A percentile compares a stretch with the other conserved stretches of the same genome.
Conservation (phyloP, 169 alveolate genomes). For the Eimeria falciformis region DNA sequence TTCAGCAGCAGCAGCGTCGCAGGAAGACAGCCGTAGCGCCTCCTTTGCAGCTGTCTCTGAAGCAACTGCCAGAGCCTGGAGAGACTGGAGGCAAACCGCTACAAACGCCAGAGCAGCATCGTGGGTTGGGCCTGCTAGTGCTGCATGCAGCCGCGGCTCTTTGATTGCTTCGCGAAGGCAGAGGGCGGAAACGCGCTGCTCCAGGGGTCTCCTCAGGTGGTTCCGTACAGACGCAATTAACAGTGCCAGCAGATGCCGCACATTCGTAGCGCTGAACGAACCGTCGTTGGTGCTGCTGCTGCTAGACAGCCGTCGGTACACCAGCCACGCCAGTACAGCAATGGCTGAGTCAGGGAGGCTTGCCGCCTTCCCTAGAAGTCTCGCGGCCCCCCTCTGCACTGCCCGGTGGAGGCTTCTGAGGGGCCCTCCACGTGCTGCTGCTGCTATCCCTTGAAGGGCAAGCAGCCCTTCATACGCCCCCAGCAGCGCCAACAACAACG, state of each 20-base stretch:
- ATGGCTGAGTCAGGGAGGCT: slow-evolving; percentile 1
- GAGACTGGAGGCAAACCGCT: slow-evolving; percentile 36
- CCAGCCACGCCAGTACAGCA: slow-evolving; percentile 43
- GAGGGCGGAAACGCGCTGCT: slow-evolving; percentile 44
- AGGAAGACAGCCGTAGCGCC: neutral
- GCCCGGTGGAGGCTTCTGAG: neutral
- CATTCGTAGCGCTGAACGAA: slow-evolving; percentile 36
- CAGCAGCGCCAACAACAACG: neutral
- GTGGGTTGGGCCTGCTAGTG: neutral
- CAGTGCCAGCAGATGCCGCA: slow-evolving; percentile 51
- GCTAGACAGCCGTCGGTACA: slow-evolving; percentile 55
- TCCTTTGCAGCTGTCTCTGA: neutral
- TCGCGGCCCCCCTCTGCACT: slow-evolving; percentile 52
- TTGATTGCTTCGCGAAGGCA: slow-evolving; percentile 18
- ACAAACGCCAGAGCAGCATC: slow-evolving; percentile 49
- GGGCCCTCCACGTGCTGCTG: slow-evolving; percentile 49
- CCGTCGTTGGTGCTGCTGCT: slow-evolving; percentile 38
- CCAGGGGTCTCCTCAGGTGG: slow-evolving; percentile 4
- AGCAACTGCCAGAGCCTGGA: slow-evolving; percentile 31
- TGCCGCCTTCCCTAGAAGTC: slow-evolving; percentile 28
- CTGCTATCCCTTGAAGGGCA: slow-evolving; percentile 32
- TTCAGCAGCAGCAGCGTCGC: neutral
- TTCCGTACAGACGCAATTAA: slow-evolving; percentile 25
- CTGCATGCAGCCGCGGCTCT: slow-evolving; percentile 1
- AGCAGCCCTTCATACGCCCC: slow-evolving; percentile 55